Percentiles rank a stretch among this genome's conserved stretches.
These are phyloP conservation scores for Irpex rosettiformis DNA, from an alignment of 1,284 basidiomycete species.

Conservation along the genomic window DNA sequence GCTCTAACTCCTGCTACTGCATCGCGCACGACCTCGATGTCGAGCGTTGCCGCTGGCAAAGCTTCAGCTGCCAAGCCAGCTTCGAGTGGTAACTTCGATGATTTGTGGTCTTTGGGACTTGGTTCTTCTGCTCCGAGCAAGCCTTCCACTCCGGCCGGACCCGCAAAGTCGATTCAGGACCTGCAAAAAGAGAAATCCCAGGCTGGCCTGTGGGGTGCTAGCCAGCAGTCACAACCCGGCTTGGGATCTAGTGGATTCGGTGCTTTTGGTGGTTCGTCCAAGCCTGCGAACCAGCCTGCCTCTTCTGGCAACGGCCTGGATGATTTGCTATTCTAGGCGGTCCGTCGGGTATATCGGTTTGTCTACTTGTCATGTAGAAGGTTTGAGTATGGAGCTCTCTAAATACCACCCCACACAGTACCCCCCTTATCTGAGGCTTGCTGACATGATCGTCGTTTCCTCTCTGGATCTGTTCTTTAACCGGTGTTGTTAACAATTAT, in stretches of 20 bases:
- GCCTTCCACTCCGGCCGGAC: slow-evolving; percentile 23
- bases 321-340: slow-evolving; percentile 31
- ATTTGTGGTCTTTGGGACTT: slow-evolving; percentile 86
- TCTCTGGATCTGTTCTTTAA: not conserved
- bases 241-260: slow-evolving; percentile 47
- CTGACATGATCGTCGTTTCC: not conserved
- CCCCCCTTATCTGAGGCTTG: not conserved
- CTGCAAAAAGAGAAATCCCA: slow-evolving; percentile 83
- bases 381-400: not conserved
- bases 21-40: slow-evolving; percentile 15
- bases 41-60: slow-evolving; percentile 19
- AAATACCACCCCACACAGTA: not conserved
- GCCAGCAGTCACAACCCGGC: slow-evolving; percentile 30
- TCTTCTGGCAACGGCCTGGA: slow-evolving; percentile 28
- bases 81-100: slow-evolving; percentile 69
- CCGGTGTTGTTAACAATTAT: not conserved
- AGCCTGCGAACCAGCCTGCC: slow-evolving; percentile 16
- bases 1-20: slow-evolving; percentile 18
- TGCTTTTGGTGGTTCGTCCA: slow-evolving; percentile 14
- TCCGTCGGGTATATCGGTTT: not conserved
- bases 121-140: slow-evolving; percentile 37
- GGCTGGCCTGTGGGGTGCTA: slow-evolving; percentile 73
- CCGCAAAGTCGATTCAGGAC: slow-evolving; percentile 80
- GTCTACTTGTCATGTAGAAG: not conserved
- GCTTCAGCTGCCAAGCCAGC: slow-evolving; percentile 27